phyloP scores from a whole-genome alignment of 2,329 filamentous ascomycete species.

The Diaporthe velutina region DNA sequence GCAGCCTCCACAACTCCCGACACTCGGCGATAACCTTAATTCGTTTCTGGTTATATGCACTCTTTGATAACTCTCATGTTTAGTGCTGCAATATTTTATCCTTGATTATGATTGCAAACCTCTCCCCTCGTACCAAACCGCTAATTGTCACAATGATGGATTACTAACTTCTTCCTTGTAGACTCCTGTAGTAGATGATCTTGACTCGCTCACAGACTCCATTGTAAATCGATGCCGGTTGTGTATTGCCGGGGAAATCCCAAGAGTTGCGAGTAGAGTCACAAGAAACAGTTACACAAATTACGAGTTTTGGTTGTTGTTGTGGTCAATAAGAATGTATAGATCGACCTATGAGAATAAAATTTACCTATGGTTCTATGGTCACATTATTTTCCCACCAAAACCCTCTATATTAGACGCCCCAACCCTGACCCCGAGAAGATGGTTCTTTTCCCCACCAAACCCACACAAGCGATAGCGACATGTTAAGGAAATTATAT shows the following conservation, averaged over 20 bases:
- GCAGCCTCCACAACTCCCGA: neutral
- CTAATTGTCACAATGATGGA: too few species aligned
- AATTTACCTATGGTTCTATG: neutral
- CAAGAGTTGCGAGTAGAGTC: neutral
- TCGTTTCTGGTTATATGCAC: neutral
- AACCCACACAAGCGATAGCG: conserved; percentile 1
- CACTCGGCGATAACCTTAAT: too few species aligned
- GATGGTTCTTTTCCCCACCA: neutral
- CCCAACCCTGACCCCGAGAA: neutral
- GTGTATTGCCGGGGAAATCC: neutral
- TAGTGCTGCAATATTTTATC: neutral
- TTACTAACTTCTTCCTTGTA: too few species aligned
- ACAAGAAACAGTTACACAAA: neutral
- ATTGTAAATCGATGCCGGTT: neutral
- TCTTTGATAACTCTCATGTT: too few species aligned
- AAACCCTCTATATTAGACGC: conserved; percentile 14
- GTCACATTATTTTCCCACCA: neutral
- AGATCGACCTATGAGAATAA: neutral
- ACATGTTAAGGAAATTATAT: neutral
- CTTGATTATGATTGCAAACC: too few species aligned
- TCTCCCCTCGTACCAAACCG: neutral
- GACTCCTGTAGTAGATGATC: neutral
- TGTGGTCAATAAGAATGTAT: neutral
- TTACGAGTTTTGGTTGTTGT: neutral
- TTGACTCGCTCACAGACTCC: neutral